Evolutionary conservation across 768 basidiomycete genomes (phyloP).

Genomic region (Boletus insuetus): DNA sequence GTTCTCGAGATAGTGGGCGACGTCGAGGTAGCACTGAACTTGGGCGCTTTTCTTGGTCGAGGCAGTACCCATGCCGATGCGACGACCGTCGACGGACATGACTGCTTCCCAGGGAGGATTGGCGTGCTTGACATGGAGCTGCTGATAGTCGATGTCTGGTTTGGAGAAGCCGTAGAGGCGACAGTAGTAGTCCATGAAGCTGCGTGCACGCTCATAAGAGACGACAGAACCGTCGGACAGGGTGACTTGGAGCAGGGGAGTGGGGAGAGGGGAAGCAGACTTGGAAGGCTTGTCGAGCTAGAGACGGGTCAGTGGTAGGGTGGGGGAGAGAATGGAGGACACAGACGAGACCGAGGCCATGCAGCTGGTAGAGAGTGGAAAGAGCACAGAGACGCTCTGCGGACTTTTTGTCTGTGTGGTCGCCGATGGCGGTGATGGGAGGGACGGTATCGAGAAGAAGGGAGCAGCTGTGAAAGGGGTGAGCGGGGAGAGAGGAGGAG

Average conservation of each 20-base stretch:
- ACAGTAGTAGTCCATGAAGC: constrained; percentile 97
- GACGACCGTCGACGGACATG: constrained; percentile 72
- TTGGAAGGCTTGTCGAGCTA: constrained; percentile 33
- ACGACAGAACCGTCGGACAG: constrained; percentile 66
- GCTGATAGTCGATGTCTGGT: constrained; percentile 63
- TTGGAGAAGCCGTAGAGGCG: constrained; percentile 68
- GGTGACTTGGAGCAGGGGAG: constrained; percentile 22
- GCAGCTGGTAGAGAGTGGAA: constrained; percentile 70
- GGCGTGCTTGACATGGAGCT: constrained; percentile 22
- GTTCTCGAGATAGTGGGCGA: constrained; percentile 78
- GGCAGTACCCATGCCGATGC: constrained; percentile 78
- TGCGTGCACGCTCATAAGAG: constrained; percentile 68
- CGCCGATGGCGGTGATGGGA: constrained; percentile 58
- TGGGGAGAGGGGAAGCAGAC: neutral
- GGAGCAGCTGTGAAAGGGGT: constrained; percentile 16
- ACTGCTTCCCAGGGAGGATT: constrained; percentile 61
- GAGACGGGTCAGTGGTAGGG: neutral
- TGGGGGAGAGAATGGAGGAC: neutral
- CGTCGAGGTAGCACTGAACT: constrained; percentile 80
- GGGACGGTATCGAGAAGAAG: constrained; percentile 28
- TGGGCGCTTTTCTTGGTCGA: constrained; percentile 69
- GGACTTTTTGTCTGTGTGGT: constrained; percentile 54
- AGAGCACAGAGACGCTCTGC: constrained; percentile 76
- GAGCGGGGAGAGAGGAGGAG: neutral
- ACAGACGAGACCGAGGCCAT: constrained; percentile 62